Base-by-base conservation (phyloP, 345 rosid genomes). In the Heritiera fomes region DNA sequence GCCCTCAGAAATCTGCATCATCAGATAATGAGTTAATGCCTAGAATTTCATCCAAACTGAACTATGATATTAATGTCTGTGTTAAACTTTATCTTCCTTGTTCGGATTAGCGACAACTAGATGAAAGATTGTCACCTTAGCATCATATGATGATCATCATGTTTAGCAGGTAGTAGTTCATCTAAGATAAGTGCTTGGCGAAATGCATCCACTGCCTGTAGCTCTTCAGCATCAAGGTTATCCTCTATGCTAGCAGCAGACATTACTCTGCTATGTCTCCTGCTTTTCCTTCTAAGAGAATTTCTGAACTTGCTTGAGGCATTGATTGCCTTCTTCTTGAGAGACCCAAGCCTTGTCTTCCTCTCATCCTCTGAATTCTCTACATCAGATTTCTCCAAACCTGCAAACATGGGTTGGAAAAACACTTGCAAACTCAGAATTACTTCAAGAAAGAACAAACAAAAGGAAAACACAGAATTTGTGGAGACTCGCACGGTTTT, bases 141-240 rank as follows among this genome's bases (percentile, higher is more conserved):
- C 97, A 95, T 91, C 91, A 85, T 84, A 61, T 89, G 94, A 77
- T 82, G 92, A 79, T 92, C 97, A 80, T 95, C 99, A 10, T 91
- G 98, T 64, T 82, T 95, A 10, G 85, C 75, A 14, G 99, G 94
- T 43, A 95, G 82, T 8, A 93, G 78, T 80, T 93, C 99, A 5
- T 95, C 99, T 62, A 90, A 82, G 56, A 93, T 87, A 78, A 95
- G 98, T 47, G 90, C 87, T 76, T 93, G 98, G 56, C 98, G 99
- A 71, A 95, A 93, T 1, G 93, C 90, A 71, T 91, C 98, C 11
- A 92, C 94, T 7, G 91, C 91, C 85, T 89, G 91, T 45, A 92
- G 75, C 78, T 95, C 98, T 75, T 95, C 98, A 1, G 92, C 91
- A 55, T 92, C 82, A 56, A 93, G 78, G 34, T 87, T 82, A 75